phyloP scores from a whole-genome alignment of 192 early-diverging fungal species.

The Cetraspora pellucida region DNA sequence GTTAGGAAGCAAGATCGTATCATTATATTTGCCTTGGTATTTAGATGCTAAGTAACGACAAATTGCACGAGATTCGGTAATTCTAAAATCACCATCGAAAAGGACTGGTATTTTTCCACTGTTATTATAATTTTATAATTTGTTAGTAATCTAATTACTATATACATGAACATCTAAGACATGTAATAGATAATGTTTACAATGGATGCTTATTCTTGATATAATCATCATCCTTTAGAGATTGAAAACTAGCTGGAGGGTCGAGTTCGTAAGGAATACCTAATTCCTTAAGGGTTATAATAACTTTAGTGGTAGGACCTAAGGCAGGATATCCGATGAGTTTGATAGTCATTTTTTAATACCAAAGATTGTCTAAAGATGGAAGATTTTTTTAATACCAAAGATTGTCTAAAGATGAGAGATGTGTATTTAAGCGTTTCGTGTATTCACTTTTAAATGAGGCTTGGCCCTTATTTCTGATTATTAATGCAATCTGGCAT shows the following conservation, averaged over 20 bases:
- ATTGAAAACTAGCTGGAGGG: not conserved
- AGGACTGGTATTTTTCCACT: conserved; percentile 48
- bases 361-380: too few relatives aligned
- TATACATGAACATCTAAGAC: too few relatives aligned
- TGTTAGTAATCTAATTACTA: not conserved
- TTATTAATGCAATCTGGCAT: too few relatives aligned
- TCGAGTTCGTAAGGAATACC: conserved; percentile 41
- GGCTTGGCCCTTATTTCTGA: too few relatives aligned
- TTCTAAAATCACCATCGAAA: conserved; percentile 35
- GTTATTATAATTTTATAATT: too few relatives aligned
- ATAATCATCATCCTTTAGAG: conserved; percentile 42
- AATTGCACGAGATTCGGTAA: conserved; percentile 50
- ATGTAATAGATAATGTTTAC: not conserved
- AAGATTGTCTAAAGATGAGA: too few relatives aligned
- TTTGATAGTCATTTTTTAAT: conserved; percentile 24
- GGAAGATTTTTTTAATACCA: too few relatives aligned
- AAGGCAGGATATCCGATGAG: conserved; percentile 33
- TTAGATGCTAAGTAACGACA: conserved; percentile 40
- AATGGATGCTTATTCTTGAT: conserved; percentile 43
- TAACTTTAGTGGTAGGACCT: conserved; percentile 34
- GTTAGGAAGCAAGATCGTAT: conserved; percentile 36
- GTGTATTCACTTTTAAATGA: too few relatives aligned
- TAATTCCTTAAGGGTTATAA: conserved; percentile 39
- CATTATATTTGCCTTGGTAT: conserved; percentile 28
- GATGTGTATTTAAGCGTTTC: too few relatives aligned